Percentiles rank a stretch among this genome's conserved stretches.
Conservation (phyloP, 2,329 filamentous ascomycete genomes). For the Venturiaceae sp. region DNA sequence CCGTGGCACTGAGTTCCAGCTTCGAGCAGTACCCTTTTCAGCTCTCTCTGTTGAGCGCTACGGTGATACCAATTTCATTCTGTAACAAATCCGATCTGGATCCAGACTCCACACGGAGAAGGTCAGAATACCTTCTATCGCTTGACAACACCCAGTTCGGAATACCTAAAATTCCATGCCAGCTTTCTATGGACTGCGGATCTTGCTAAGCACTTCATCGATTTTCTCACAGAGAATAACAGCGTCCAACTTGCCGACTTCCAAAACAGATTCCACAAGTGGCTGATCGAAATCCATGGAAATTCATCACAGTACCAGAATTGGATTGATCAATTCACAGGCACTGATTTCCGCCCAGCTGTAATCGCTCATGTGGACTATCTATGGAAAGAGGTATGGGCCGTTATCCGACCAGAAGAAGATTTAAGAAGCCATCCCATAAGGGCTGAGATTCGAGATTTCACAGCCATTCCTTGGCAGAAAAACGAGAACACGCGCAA, state of each 20-base stretch:
- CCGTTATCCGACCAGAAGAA: constrained; percentile 28
- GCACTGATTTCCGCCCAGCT: constrained; percentile 52
- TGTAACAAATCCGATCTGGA: constrained; percentile 54
- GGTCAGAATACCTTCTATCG: constrained; percentile 51
- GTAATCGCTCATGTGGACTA: constrained; percentile 53
- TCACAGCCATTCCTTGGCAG: constrained; percentile 13
- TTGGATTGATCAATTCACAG: constrained; percentile 45
- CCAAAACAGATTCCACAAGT: constrained; percentile 43
- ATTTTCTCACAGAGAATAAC: constrained; percentile 41
- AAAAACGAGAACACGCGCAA: background rate
- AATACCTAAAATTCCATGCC: constrained; percentile 53
- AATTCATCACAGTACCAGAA: constrained; percentile 29
- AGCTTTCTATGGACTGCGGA: constrained; percentile 63
- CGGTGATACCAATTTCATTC: background rate
- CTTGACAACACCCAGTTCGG: constrained; percentile 42
- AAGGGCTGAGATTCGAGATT: constrained; percentile 25
- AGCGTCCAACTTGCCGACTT: constrained; percentile 44
- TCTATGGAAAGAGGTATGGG: constrained; percentile 54
- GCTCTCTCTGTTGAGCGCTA: background rate
- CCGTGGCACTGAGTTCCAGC: background rate
- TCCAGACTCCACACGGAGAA: constrained; percentile 20
- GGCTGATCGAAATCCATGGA: constrained; percentile 41
- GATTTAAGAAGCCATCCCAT: constrained; percentile 21
- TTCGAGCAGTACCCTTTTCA: background rate
- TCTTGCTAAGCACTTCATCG: constrained; percentile 61